Evolutionary conservation across 73 alveolate genomes (phyloP), one percentile per base, ranked within the genome.

Genomic region (Paramecium tetraurelia): DNA sequence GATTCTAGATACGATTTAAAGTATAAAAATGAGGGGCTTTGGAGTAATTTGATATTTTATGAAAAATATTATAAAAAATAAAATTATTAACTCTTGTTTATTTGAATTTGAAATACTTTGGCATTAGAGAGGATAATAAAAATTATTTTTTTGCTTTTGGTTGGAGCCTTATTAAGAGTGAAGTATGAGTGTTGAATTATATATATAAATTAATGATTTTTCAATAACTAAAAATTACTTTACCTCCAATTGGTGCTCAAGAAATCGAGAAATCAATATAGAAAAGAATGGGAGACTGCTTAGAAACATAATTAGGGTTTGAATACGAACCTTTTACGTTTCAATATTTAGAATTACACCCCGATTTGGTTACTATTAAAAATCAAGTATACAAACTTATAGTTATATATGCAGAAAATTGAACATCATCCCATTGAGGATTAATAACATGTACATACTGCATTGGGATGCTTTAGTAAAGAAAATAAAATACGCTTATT

Each of bases 301-400:
- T 80, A 44, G 90, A 80, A 50, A 80, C 90, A 18, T 44, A 80
- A 80, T 80, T 80, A 48, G 90, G 90, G 3, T 80, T 44, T 48
- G 90, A 80, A 46, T 80, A 80, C 5, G 90, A 80, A 18, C 46
- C 27, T 22, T 48, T 80, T 18, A 33, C 90, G 9, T 80, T 80
- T 46, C 90, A 80, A 43, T 80, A 80, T 80, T 46, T 80, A 46
- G 90, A 80, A 80, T 80, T 80, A 43, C 90, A 80, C 57, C 90
- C 90, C n/a, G 77, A 80, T 31, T 80, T 80, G 57, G 57, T 80
- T 24, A 43, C 46, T 24, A 80, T 80, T 33, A 80, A 80, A 40
- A 80, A 80, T 80, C 57, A 41, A 80, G 76, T 41, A 22, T 33
- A 31, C 24, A 43, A 80, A 80, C 46, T 38, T 80, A 44, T 44